A percentile compares a stretch with the other conserved stretches of the same genome.
Conservation (phyloP, 352 stramenopile genomes). For the Poterioochromonas sp. region DNA sequence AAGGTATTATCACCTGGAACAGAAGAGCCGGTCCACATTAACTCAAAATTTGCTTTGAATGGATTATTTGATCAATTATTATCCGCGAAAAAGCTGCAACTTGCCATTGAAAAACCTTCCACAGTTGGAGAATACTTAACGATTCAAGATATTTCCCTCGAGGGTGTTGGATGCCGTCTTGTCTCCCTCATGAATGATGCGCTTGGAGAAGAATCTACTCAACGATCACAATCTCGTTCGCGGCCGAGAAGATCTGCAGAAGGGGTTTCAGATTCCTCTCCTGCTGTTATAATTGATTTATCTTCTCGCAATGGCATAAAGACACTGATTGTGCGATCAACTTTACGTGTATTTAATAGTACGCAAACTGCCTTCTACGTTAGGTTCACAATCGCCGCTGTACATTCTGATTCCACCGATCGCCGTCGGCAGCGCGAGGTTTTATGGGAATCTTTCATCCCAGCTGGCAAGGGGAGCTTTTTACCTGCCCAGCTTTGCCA, state of each 20-base stretch:
- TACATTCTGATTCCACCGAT: neutral
- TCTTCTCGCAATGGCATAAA: neutral
- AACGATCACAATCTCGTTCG: too few relatives aligned
- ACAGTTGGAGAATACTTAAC: neutral
- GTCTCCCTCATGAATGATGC: too few relatives aligned
- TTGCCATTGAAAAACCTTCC: neutral
- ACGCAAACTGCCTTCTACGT: neutral
- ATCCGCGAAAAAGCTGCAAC: neutral
- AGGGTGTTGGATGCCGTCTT: neutral
- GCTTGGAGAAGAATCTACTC: too few relatives aligned
- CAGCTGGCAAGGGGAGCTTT: neutral
- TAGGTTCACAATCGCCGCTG: neutral
- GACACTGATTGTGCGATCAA: conserved; percentile 17
- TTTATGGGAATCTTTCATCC: neutral
- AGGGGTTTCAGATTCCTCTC: too few relatives aligned
- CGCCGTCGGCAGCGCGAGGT: too few relatives aligned
- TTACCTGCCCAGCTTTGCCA: neutral
- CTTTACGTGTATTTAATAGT: conserved; percentile 11
- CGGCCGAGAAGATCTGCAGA: too few relatives aligned
- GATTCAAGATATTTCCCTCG: neutral
- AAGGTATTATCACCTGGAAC: neutral
- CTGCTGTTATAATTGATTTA: neutral
- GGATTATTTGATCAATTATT: neutral
- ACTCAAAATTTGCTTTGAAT: too few relatives aligned
- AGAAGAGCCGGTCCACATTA: neutral